A percentile compares a stretch with the other conserved stretches of the same genome.
These are phyloP conservation scores for Apiotrichum veenhuisii DNA, from an alignment of 1,284 basidiomycete genomes.

Conservation along the genomic window DNA sequence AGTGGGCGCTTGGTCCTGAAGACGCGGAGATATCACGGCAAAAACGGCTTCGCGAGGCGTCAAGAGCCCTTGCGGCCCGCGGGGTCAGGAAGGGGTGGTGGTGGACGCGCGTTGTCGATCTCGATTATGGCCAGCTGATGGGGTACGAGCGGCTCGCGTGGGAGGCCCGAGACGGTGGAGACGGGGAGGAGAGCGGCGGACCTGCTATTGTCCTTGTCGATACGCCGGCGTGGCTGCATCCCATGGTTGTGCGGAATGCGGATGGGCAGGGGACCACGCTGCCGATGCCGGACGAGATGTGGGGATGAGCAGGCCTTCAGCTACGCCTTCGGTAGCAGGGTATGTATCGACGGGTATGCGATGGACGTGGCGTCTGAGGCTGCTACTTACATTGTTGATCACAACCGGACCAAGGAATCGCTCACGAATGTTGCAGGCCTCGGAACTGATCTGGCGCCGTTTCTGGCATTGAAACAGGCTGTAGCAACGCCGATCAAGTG, in stretches of 20 bases:
- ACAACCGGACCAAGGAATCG: too few species aligned
- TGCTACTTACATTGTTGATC: too few species aligned
- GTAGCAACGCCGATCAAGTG: too few species aligned
- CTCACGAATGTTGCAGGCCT: too few species aligned
- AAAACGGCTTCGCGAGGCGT: not conserved
- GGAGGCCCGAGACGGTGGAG: not conserved
- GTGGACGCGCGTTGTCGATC: constrained; percentile 12
- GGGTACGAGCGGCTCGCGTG: constrained; percentile 9
- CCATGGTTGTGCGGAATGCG: constrained; percentile 10
- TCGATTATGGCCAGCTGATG: constrained; percentile 10
- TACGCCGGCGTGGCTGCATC: not conserved
- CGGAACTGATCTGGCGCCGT: too few species aligned
- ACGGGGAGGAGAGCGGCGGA: not conserved
- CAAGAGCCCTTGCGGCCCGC: not conserved
- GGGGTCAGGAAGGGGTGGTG: constrained; percentile 3
- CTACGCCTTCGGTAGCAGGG: too few species aligned
- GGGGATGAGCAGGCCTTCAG: constrained; percentile 5
- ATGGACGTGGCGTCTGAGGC: too few species aligned
- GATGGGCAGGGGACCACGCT: constrained; percentile 6
- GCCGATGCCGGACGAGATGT: constrained; percentile 4
- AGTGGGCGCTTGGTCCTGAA: too few species aligned
- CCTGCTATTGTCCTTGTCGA: not conserved
- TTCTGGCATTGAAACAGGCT: too few species aligned
- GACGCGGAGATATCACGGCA: not conserved
- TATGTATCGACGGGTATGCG: too few species aligned